Evolutionary conservation across 768 basidiomycete species (phyloP), one percentile per base, ranked within the genome.

Genomic region (Boletellus ananas): DNA sequence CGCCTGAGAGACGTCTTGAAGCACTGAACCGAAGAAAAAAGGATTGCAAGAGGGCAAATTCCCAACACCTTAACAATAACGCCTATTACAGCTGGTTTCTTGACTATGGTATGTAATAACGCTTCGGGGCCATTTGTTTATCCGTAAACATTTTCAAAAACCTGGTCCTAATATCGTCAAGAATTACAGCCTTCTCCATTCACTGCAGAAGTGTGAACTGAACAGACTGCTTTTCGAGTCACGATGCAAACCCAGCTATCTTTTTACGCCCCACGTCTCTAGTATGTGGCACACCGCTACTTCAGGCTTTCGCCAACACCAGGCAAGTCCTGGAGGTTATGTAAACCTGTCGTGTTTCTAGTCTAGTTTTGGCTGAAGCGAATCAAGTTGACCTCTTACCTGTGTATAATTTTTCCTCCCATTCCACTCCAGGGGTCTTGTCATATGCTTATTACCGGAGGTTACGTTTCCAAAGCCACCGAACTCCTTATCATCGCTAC

Each of bases 351-450:
- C 45, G 34, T 29, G 38, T 6, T 43, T 27, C 17, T 23, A 34
- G 17, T 40, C 58, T 20, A 51, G 43, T 29, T 31, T 45, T 27
- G 11, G 1, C 40, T 27, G 18, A 35, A 20, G 33, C 31, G 23
- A 39, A 29, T 20, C 16, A 36, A 58, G 43, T 20, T 18, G 13
- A 54, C 60, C 34, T 42, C 76, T 52, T 57, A 90, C 93, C 78
- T 95, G 89, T 46, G 87, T 58, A 75, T 79, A 96, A 66, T 98
- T 97, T 69, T 83, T 88, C 63, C 95, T 79, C n/a, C 78, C 80
- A 63, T 95, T 92, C 95, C 95, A 98, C 59, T 85, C 85, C 76
- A 90, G 68, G 2, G 89, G 81, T 20, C 87, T 90, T 16, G 96
- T 98, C 62, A 83, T 75, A 70, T 82, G 92, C 61, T 76, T 76